Evolutionary conservation across 352 stramenopile species (phyloP).

Genomic region (Phytophthora lateralis): DNA sequence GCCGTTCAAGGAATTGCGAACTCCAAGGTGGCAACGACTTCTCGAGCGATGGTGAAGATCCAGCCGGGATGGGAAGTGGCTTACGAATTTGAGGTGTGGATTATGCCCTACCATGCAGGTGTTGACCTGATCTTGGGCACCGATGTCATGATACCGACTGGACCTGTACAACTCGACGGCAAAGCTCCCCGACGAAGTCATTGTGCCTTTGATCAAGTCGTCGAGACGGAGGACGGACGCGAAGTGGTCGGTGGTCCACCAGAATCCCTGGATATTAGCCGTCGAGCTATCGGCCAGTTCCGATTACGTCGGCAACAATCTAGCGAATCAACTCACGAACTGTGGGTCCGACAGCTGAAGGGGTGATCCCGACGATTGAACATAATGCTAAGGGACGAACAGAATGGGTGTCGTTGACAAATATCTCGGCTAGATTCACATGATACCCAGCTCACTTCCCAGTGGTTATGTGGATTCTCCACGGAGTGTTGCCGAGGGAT

Average conservation of each 20-base stretch:
- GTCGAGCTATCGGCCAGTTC: not conserved
- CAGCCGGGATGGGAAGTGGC: no score
- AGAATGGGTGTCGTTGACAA: not conserved
- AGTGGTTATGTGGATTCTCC: not conserved
- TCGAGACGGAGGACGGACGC: not conserved
- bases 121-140: constrained; percentile 6
- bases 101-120: constrained; percentile 3
- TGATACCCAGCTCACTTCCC: not conserved
- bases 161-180: no score
- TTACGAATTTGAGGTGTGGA: not conserved
- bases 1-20: constrained; percentile 1
- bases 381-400: not conserved
- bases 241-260: not conserved
- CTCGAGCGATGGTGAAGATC: no score
- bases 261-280: not conserved
- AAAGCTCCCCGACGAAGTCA: no score
- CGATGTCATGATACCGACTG: constrained; percentile 10
- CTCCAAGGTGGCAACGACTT: no score
- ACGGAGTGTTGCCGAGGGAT: not conserved
- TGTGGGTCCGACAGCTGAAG: not conserved
- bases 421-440: not conserved
- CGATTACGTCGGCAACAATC: not conserved
- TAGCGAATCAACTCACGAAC: not conserved
- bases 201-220: no score
- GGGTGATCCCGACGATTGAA: not conserved